Base-by-base conservation (phyloP, 495 filamentous ascomycete genomes). In the Penicillium roqueforti region DNA sequence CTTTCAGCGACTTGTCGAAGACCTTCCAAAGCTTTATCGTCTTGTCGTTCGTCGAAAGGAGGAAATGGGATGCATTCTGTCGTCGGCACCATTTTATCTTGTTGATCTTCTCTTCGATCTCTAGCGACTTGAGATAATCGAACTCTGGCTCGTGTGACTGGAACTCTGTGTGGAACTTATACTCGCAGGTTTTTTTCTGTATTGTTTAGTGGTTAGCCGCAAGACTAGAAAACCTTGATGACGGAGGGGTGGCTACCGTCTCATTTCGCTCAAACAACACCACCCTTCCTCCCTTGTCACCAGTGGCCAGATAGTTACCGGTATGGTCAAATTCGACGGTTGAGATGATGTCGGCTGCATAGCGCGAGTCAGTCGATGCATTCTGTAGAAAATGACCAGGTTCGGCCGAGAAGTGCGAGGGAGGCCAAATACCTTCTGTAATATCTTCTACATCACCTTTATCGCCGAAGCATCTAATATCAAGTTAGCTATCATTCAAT, bases 51-150 rank as follows among this genome's bases (percentile, higher is more conserved):
- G 93, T 98, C 10, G 93, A 97, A 40, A 98, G 85, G 23, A 98
- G 85, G 72, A 96, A 98, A 75, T 98, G 93, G 32, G 93, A 96
- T 56, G 93, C 88, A 79, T 98, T 98, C 71, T 96, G 91, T 73
- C 93, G 84, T 63, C 88, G 85, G 71, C 93, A 98, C 93, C 93
- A 98, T 77, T 97, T 98, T 73, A 98, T 98, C 79, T 98, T 98
- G 81, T 98, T 98, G 81, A 98, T 98, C 78, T 98, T 98, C 76
- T 98, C 93, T 81, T 98, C 93, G 61, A 98, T 98, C 76, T 98
- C 93, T 54, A 98, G 80, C 19, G 93, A 98, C 76, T 98, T 98
- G 52, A 98, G 83, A 71, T 98, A 98, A 68, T 98, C 93, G 71
- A 98, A 98, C 71, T 98, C 93, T 19, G 93, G 93, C 69, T 98